phyloP scores from a whole-genome alignment of 2,329 filamentous ascomycete species.

The Pseudonectria foliicola region DNA sequence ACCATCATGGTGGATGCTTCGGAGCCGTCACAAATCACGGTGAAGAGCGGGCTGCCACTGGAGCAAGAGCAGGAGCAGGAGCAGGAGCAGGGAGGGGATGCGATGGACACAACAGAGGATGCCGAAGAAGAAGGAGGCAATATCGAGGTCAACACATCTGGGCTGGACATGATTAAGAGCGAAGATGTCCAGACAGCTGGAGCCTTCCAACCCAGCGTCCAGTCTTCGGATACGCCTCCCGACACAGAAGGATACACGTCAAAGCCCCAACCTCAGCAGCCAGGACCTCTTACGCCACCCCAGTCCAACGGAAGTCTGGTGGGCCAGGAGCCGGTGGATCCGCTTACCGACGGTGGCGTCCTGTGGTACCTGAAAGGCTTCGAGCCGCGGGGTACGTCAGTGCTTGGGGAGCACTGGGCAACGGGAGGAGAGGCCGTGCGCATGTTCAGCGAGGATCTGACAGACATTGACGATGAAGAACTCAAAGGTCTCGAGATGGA shows the following conservation, averaged over 20 bases:
- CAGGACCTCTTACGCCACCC: conserved; percentile 58
- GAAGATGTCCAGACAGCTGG: conserved; percentile 21
- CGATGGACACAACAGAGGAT: conserved; percentile 30
- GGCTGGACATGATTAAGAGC: conserved; percentile 22
- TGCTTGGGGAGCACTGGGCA: conserved; percentile 59
- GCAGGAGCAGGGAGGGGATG: conserved; percentile 23
- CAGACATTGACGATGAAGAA: conserved; percentile 87
- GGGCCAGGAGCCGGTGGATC: conserved; percentile 40
- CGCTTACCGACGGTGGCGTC: conserved; percentile 66
- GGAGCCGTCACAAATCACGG: conserved; percentile 40
- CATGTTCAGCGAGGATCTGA: conserved; percentile 76
- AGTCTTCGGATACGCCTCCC: conserved; percentile 38
- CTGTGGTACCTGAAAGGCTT: conserved; percentile 84
- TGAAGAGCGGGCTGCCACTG: conserved; percentile 22
- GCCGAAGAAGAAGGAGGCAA: conserved; percentile 34
- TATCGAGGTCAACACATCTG: conserved; percentile 41
- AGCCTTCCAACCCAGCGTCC: conserved; percentile 14
- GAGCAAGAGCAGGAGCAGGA: conserved; percentile 6
- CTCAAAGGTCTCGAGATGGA: conserved; percentile 61
- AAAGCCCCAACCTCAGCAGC: conserved; percentile 21
- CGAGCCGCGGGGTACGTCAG: conserved; percentile 70
- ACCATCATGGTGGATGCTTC: conserved; percentile 47
- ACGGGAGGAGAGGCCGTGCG: conserved; percentile 60
- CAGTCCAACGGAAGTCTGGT: conserved; percentile 55
- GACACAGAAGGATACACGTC: conserved; percentile 40